phyloP scores from a whole-genome alignment of 2,329 filamentous ascomycete genomes.

The Leptographium procerum region DNA sequence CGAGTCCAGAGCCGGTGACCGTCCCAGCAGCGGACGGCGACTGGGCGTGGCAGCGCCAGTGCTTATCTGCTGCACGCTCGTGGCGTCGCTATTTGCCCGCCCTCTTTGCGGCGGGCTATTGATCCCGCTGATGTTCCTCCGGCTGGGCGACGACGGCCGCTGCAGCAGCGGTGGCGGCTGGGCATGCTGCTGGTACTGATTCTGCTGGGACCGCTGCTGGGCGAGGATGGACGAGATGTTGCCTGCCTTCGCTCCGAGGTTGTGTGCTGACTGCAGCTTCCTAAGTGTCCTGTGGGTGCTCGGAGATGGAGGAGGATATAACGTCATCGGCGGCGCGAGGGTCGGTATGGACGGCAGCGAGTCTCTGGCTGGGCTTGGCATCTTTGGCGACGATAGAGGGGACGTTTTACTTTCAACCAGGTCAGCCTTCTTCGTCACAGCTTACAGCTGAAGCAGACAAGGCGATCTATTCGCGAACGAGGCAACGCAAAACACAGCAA shows the following conservation, averaged over 20 bases:
- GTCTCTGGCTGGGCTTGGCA: slow-evolving; percentile 23
- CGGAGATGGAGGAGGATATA: slow-evolving; percentile 48
- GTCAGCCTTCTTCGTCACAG: neutral
- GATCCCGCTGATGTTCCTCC: slow-evolving; percentile 19
- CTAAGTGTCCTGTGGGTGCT: slow-evolving; percentile 57
- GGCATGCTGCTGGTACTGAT: slow-evolving; percentile 25
- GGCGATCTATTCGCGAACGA: neutral
- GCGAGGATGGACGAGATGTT: slow-evolving; percentile 46
- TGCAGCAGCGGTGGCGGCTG: slow-evolving; percentile 19
- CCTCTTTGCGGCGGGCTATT: slow-evolving; percentile 40
- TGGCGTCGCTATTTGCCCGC: slow-evolving; percentile 64
- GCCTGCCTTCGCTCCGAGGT: slow-evolving; percentile 44
- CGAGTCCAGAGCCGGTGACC: slow-evolving; percentile 38
- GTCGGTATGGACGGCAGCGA: slow-evolving; percentile 12
- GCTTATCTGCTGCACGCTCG: slow-evolving; percentile 25
- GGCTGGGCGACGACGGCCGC: slow-evolving; percentile 23
- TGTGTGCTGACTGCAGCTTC: slow-evolving; percentile 66
- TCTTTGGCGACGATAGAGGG: slow-evolving; percentile 5
- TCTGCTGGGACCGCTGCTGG: slow-evolving; percentile 33
- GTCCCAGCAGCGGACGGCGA: slow-evolving; percentile 33
- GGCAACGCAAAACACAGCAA: neutral
- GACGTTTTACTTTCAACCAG: neutral
- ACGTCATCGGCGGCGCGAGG: slow-evolving; percentile 22
- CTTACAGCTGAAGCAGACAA: neutral
- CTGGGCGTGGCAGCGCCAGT: slow-evolving; percentile 23